Percentiles rank a stretch among this genome's conserved stretches.
Conservation (phyloP, 305 asterid genomes). For the Salvia sclarea region DNA sequence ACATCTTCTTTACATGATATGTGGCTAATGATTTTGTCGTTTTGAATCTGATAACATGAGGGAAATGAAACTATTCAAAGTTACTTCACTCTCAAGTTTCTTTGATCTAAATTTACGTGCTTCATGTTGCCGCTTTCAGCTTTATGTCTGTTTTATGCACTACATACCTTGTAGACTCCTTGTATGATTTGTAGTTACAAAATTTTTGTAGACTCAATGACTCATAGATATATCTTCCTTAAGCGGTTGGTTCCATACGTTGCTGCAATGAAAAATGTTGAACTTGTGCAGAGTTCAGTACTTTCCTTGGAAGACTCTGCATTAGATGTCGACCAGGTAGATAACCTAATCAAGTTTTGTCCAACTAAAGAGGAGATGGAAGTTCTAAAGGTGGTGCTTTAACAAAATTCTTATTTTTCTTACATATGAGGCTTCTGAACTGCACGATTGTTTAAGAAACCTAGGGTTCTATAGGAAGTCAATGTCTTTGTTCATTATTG, state of each 20-base stretch:
- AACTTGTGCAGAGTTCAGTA: constrained; percentile 59
- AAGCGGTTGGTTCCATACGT: constrained; percentile 3
- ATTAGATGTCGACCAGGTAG: constrained; percentile 90
- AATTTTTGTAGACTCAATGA: constrained; percentile 17
- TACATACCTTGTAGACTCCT: not conserved
- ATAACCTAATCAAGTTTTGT: constrained; percentile 84
- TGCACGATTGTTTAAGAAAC: constrained; percentile 22
- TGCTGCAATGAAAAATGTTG: constrained; percentile 32
- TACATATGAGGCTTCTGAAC: constrained; percentile 18
- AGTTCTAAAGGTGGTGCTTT: constrained; percentile 62
- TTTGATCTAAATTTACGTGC: not conserved
- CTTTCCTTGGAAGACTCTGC: constrained; percentile 86
- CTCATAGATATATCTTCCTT: constrained; percentile 24
- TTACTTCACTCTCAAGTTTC: not conserved
- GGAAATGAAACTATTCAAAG: not conserved
- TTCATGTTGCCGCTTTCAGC: not conserved
- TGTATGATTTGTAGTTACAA: constrained; percentile 10
- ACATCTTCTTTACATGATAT: not conserved
- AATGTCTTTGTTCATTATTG: constrained; percentile 4
- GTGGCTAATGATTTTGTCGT: not conserved
- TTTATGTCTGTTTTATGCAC: constrained; percentile 5
- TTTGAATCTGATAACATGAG: not conserved
- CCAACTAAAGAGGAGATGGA: constrained; percentile 94
- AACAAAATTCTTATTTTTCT: not conserved
- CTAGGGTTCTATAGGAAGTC: constrained; percentile 23